phyloP scores from a whole-genome alignment of 805 yeast genomes.

The Candida hispaniensis region DNA sequence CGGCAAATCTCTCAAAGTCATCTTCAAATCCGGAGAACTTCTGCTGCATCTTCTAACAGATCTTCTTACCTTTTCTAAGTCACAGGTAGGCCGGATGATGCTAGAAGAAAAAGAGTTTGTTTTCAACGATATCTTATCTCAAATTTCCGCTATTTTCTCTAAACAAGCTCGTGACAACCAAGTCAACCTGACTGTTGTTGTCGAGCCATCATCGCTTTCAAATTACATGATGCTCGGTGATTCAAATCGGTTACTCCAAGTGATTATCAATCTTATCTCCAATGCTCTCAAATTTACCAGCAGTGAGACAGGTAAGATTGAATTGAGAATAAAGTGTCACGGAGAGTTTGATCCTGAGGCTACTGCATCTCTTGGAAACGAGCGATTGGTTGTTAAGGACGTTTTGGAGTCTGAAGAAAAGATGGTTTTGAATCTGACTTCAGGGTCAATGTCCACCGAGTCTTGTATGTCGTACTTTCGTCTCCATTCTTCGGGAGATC shows the following conservation, averaged over 20 bases:
- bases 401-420: constrained; percentile 1
- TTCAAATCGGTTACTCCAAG: constrained; percentile 76
- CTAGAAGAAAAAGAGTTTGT: constrained; percentile 70
- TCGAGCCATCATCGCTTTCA: constrained; percentile 41
- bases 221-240: constrained; percentile 70
- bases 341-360: constrained; percentile 15
- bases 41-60: constrained; percentile 83
- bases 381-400: constrained; percentile 9
- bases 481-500: constrained; percentile 1
- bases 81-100: constrained; percentile 73
- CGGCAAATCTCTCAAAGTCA: constrained; percentile 62
- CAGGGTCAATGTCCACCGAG: constrained; percentile 10
- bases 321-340: constrained; percentile 15
- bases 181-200: constrained; percentile 51
- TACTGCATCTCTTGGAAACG: constrained; percentile 10
- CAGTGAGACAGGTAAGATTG: constrained; percentile 32
- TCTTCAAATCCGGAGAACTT: constrained; percentile 81
- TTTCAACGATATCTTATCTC: constrained; percentile 64
- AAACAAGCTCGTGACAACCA: constrained; percentile 44
- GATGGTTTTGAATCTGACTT: constrained; percentile 10
- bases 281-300: constrained; percentile 89
- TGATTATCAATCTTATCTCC: constrained; percentile 80
- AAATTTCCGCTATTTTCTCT: constrained; percentile 69
- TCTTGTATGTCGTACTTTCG: constrained; percentile 8
- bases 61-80: constrained; percentile 76